Conservation (phyloP, 2,329 filamentous ascomycete species). For the Colletotrichum sp. region DNA sequence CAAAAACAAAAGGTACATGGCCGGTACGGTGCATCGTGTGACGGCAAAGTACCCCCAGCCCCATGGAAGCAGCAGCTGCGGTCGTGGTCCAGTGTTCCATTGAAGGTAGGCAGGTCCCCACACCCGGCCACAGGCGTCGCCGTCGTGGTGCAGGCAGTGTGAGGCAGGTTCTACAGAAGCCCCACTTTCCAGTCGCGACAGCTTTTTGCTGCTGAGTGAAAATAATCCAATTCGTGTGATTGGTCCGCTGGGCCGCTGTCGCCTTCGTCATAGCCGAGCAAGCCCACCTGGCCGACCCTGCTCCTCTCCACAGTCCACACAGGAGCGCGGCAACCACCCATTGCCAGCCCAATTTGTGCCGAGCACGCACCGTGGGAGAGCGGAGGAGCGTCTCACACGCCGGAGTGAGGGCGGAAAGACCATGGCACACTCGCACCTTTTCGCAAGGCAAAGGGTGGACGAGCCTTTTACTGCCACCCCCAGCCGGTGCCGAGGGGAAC, state of each 20-base stretch:
- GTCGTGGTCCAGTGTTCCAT: background rate
- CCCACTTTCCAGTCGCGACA: constrained; percentile 2
- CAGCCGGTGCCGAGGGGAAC: background rate
- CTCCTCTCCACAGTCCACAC: constrained; percentile 13
- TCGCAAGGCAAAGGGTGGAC: background rate
- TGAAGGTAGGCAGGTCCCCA: background rate
- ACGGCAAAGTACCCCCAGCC: background rate
- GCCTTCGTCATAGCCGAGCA: constrained; percentile 25
- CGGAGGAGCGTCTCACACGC: background rate
- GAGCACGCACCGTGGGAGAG: background rate
- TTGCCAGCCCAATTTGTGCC: background rate
- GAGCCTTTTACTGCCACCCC: constrained; percentile 12
- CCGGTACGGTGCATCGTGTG: background rate
- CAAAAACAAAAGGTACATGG: background rate
- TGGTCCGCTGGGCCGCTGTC: constrained; percentile 22
- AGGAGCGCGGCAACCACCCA: constrained; percentile 14
- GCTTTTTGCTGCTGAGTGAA: constrained; percentile 21
- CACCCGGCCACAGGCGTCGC: background rate
- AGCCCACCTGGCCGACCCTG: constrained; percentile 14
- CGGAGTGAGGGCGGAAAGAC: background rate
- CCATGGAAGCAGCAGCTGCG: background rate
- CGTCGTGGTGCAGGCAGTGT: background rate
- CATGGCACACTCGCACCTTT: background rate
- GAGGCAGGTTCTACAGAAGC: background rate
- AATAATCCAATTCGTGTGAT: constrained; percentile 22